Base-by-base conservation (phyloP, 2,329 filamentous ascomycete genomes). In the Colletotrichum simmondsii region DNA sequence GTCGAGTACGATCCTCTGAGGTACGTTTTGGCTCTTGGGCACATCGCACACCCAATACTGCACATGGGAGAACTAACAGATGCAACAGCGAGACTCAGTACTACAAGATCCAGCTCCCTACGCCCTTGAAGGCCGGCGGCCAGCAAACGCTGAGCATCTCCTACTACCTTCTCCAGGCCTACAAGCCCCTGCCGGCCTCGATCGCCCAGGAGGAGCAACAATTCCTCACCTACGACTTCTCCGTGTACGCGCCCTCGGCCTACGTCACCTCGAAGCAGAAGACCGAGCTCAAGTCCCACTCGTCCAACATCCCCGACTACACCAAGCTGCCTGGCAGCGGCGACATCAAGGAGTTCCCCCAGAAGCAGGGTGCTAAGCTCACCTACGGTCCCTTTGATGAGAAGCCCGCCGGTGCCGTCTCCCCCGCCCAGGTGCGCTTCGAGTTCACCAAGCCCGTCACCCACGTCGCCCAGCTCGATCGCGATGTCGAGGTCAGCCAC, bases 371-470 rank as follows among this genome's bases (percentile, higher is more conserved):
- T 75, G 88, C 92, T 24, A 95, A 93, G 80, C 92, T 96, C 79
- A 97, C 92, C 1, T 99, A 99, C 78, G 97, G 97, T 6, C 94
- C 95, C 3, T 99, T 97, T 83, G 90, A 90, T 75, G 92, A 96
- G 79, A 87, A 95, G 72, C 90, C 93, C n/a, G 94, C 95, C 7
- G 94, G 94, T 65, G 93, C 93, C 11, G 81, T 87, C 59, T 90
- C 94, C 78, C 91, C 92, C 22, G 91, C 95, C 72, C 91, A 88
- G 76, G 92, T 98, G 65, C 94, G 97, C 74, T 98, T 97, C 84
- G 95, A 99, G 83, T 98, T 97, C 85, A 98, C 94, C 75, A 97
- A 96, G 84, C 96, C 97, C 14, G 87, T 99, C 70, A 93, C 92
- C 56, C 94, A 97, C 79, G 90, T 95, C 63, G 91, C 91, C 42